Conservation (phyloP, 371 early-diverging fungal genomes). For the Coemansia sp. region DNA sequence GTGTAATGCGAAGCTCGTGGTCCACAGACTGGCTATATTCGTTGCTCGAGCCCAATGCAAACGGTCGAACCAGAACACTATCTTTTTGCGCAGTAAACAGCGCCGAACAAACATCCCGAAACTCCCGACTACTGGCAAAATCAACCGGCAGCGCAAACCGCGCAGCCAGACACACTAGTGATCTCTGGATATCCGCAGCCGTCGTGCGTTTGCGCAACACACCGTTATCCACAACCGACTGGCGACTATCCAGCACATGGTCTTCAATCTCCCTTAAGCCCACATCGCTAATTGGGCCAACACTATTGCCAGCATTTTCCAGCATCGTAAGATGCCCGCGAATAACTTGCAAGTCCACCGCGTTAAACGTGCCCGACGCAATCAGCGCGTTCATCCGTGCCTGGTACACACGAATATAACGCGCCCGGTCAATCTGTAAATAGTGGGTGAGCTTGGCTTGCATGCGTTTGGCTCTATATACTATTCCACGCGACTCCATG, state of each 20-base stretch:
- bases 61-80: not conserved
- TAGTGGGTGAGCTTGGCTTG: constrained; percentile 8
- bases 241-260: not conserved
- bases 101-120: constrained; percentile 4
- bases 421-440: constrained; percentile 2
- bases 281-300: not conserved
- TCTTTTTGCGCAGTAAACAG: constrained; percentile 8
- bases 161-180: constrained; percentile 9
- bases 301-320: not conserved
- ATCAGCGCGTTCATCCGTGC: constrained; percentile 11
- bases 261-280: not conserved
- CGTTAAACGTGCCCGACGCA: constrained; percentile 2
- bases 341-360: constrained; percentile 17
- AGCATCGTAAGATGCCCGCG: constrained; percentile 13
- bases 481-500: constrained; percentile 20
- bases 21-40: not conserved
- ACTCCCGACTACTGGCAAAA: constrained; percentile 12
- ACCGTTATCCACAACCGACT: constrained; percentile 11
- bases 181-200: constrained; percentile 1
- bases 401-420: constrained; percentile 13
- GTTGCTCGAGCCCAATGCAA: not conserved
- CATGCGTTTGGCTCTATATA: constrained; percentile 28
- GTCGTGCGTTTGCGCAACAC: constrained; percentile 1
- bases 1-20: not conserved
- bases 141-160: constrained; percentile 11